These are phyloP conservation scores for Chlamydomonas incerta DNA, from an alignment of 139 green algal genomes.

Conservation along the genomic window DNA sequence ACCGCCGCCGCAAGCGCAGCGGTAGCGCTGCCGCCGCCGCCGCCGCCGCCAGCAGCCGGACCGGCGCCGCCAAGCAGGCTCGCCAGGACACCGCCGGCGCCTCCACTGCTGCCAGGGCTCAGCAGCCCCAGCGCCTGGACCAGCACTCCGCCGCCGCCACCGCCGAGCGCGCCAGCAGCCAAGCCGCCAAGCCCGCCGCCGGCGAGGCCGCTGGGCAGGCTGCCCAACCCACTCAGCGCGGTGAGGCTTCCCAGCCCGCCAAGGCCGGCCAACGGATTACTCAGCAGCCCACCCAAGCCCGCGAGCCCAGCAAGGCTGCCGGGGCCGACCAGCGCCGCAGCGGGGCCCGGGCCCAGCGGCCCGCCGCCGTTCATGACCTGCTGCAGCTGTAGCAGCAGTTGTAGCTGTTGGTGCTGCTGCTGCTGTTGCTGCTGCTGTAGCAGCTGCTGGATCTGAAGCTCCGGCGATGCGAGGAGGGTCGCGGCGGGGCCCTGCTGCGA, in stretches of 20 bases:
- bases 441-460: not conserved
- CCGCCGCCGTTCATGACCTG: not conserved
- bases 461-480: not conserved
- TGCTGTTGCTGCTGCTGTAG: slow-evolving; percentile 29
- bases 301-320: not conserved
- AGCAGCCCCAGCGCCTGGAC: not conserved
- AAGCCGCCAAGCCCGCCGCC: not conserved
- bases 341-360: not conserved
- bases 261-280: not conserved
- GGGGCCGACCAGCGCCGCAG: too few species aligned
- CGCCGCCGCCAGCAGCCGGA: too few species aligned
- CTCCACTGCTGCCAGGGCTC: not conserved
- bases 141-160: not conserved
- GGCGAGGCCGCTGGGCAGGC: not conserved
- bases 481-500: too few species aligned
- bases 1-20: not conserved
- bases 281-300: not conserved
- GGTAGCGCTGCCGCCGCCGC: not conserved
- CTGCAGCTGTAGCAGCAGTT: not conserved
- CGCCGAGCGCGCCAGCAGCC: not conserved
- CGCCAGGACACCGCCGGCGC: not conserved
- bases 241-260: not conserved
- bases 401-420: slow-evolving; percentile 3
- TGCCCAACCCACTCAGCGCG: not conserved
- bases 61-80: not conserved